Evolutionary conservation across 1,139 yeast genomes (phyloP).

Genomic region (Spathaspora sp.): DNA sequence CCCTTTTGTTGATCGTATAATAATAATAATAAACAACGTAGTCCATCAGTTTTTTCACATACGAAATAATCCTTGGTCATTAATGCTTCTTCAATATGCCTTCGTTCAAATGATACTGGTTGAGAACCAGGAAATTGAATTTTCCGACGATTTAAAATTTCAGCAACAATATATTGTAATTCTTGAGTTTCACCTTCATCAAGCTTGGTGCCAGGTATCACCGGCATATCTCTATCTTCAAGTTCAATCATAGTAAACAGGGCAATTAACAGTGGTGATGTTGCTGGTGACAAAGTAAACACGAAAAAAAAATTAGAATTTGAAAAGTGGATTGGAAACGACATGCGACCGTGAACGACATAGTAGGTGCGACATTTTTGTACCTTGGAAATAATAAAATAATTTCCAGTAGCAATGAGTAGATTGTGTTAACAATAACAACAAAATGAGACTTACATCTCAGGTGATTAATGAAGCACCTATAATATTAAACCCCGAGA

Average conservation of each 20-base stretch:
- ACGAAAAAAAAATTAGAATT: neutral
- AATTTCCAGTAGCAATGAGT: neutral
- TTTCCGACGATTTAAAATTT: slow-evolving; percentile 55
- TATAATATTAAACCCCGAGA: slow-evolving; percentile 35
- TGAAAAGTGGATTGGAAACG: neutral
- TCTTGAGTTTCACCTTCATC: slow-evolving; percentile 70
- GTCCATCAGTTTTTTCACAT: slow-evolving; percentile 95
- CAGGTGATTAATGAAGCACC: slow-evolving; percentile 33
- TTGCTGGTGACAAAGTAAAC: too few species aligned
- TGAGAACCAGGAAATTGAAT: slow-evolving; percentile 83
- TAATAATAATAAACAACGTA: slow-evolving; percentile 72
- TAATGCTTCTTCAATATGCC: slow-evolving; percentile 65
- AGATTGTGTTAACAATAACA: neutral
- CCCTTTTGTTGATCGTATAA: slow-evolving; percentile 70
- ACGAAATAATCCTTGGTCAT: slow-evolving; percentile 69
- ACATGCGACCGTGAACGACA: too few species aligned
- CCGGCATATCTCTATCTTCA: slow-evolving; percentile 68
- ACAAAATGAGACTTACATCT: slow-evolving; percentile 38
- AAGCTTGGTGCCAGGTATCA: slow-evolving; percentile 78
- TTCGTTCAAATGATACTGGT: slow-evolving; percentile 85
- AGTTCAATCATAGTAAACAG: slow-evolving; percentile 30
- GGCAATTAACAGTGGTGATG: neutral
- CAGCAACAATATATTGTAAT: slow-evolving; percentile 68
- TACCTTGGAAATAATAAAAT: neutral
- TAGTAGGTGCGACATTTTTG: slow-evolving; percentile 3